Percentiles rank a stretch among this genome's conserved stretches.
These are phyloP conservation scores for Phanerochaete sordida DNA, from an alignment of 768 basidiomycete species.

Conservation along the genomic window DNA sequence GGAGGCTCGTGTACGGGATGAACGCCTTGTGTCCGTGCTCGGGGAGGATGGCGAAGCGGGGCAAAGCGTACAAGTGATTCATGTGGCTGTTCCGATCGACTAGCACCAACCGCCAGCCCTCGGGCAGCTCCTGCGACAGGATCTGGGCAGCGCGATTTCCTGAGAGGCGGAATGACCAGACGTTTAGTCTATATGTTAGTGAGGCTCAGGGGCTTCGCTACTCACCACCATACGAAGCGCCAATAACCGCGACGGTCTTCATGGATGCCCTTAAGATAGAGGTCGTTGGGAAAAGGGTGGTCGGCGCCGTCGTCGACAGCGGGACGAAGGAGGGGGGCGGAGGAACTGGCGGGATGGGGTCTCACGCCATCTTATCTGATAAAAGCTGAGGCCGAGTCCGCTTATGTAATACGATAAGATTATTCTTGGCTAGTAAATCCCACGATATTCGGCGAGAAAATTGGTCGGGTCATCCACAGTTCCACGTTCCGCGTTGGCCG, in stretches of 20 bases:
- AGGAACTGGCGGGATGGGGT: not conserved
- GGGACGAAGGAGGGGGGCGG: not conserved
- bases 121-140: conserved; percentile 45
- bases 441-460: not conserved
- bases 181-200: not conserved
- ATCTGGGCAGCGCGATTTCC: conserved; percentile 48
- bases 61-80: conserved; percentile 46
- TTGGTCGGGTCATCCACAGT: too few species aligned
- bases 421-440: not conserved
- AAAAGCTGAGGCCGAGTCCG: not conserved
- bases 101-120: conserved; percentile 51
- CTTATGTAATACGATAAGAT: not conserved
- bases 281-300: not conserved
- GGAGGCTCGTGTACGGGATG: conserved; percentile 52
- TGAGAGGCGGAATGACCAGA: conserved; percentile 14
- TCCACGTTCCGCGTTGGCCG: too few species aligned
- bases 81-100: conserved; percentile 59
- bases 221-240: conserved; percentile 54
- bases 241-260: conserved; percentile 50
- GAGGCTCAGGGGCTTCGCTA: not conserved
- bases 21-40: conserved; percentile 68
- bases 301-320: not conserved
- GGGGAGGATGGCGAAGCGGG: conserved; percentile 53
- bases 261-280: not conserved
- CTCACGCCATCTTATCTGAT: conserved; percentile 4